Evolutionary conservation across 208 protist genomes (phyloP).

Genomic region (Phytomonas sp.): DNA sequence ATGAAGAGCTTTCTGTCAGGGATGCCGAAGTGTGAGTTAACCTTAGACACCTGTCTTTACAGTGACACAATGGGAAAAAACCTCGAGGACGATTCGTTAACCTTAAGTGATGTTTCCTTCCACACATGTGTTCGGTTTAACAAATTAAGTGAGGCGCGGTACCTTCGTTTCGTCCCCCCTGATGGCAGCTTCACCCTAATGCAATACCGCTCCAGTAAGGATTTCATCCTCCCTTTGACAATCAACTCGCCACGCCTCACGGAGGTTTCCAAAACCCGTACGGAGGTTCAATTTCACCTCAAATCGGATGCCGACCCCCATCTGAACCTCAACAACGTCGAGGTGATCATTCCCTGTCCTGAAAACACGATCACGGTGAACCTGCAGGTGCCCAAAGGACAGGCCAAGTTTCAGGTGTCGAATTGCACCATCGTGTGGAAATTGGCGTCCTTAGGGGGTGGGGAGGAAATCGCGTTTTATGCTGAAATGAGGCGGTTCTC

Average conservation of each 20-base stretch:
- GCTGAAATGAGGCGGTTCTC: constrained; percentile 91
- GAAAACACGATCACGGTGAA: constrained; percentile 88
- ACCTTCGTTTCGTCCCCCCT: constrained; percentile 90
- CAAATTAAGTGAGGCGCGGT: constrained; percentile 77
- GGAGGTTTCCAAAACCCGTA: constrained; percentile 90
- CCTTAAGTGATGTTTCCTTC: constrained; percentile 94
- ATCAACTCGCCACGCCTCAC: constrained; percentile 83
- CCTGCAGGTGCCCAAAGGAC: constrained; percentile 71
- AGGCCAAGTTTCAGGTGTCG: constrained; percentile 87
- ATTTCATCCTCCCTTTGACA: constrained; percentile 91
- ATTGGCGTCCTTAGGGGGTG: constrained; percentile 68
- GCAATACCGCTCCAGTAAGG: constrained; percentile 92
- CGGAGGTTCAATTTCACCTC: constrained; percentile 77
- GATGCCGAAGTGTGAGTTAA: constrained; percentile 98
- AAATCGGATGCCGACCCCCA: constrained; percentile 40
- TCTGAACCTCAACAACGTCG: constrained; percentile 38
- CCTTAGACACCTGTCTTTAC: constrained; percentile 76
- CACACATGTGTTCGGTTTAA: constrained; percentile 97
- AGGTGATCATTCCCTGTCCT: constrained; percentile 87
- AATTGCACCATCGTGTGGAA: constrained; percentile 91
- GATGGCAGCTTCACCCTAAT: constrained; percentile 97
- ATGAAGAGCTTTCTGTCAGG: constrained; percentile 97
- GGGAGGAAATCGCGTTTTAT: constrained; percentile 72
- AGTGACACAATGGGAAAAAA: constrained; percentile 45
- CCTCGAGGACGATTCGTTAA: constrained; percentile 21